phyloP scores from a whole-genome alignment of 768 basidiomycete species.

The Hortiboletus flavorubellus region DNA sequence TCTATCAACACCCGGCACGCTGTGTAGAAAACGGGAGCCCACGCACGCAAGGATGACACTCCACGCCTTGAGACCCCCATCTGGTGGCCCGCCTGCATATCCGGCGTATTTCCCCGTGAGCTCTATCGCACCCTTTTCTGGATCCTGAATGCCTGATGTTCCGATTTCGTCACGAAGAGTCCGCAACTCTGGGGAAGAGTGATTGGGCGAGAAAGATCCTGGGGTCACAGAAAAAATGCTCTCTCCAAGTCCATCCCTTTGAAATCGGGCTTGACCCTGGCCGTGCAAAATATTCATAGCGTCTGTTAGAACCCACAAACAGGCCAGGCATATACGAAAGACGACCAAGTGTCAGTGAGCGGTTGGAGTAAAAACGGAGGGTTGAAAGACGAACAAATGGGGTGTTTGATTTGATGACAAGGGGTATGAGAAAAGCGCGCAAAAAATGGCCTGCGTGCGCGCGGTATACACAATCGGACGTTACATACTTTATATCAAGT shows the following conservation, averaged over 20 bases:
- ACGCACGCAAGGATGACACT: conserved; percentile 29
- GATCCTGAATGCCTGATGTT: background rate
- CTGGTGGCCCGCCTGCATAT: conserved; percentile 24
- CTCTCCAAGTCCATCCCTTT: background rate
- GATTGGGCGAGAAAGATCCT: background rate
- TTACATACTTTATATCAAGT: conserved; percentile 7
- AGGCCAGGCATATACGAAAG: background rate
- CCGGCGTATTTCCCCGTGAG: conserved; percentile 14
- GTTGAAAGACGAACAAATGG: background rate
- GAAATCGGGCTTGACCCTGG: background rate
- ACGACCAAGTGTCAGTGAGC: background rate
- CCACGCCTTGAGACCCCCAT: conserved; percentile 32
- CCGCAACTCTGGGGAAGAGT: background rate
- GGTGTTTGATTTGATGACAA: background rate
- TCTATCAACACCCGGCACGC: background rate
- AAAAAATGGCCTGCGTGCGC: background rate
- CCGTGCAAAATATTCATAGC: conserved; percentile 1
- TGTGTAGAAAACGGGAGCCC: background rate
- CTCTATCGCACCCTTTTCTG: conserved; percentile 4
- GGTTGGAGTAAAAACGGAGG: background rate
- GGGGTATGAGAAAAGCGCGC: background rate
- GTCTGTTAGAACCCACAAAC: no score
- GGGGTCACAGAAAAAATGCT: background rate
- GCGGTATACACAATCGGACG: background rate
- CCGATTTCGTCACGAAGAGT: conserved; percentile 13